These are phyloP conservation scores for Knoxdaviesia proteae DNA, from an alignment of 2,329 filamentous ascomycete species.

Conservation along the genomic window DNA sequence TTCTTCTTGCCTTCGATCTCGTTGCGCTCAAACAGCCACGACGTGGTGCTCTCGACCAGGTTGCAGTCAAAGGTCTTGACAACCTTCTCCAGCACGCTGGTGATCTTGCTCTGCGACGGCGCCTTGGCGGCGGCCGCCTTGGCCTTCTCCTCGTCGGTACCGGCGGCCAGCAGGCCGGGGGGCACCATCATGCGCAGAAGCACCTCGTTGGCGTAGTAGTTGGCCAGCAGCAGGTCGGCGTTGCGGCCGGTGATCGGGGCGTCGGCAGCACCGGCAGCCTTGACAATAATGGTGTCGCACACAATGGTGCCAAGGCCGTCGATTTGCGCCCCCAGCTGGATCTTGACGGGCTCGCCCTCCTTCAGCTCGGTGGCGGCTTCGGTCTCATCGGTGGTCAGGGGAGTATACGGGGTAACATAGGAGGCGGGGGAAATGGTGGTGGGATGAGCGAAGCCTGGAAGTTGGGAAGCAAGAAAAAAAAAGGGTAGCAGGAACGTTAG, in stretches of 20 bases:
- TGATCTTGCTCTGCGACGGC: constrained; percentile 72
- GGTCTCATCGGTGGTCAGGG: constrained; percentile 64
- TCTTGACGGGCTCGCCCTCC: constrained; percentile 77
- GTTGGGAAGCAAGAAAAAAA: no score
- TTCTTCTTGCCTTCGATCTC: constrained; percentile 97
- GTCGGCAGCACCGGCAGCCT: constrained; percentile 34
- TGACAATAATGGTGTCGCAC: constrained; percentile 73
- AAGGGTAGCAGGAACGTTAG: no score
- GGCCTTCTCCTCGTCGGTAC: constrained; percentile 86
- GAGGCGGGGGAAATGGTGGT: constrained; percentile 87
- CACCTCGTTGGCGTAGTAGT: constrained; percentile 88
- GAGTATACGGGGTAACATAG: constrained; percentile 92
- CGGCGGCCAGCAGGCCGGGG: constrained; percentile 62
- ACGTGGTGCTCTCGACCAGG: constrained; percentile 93
- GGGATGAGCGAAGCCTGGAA: constrained; percentile 66
- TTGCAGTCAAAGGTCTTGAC: constrained; percentile 79
- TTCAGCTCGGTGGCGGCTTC: constrained; percentile 68
- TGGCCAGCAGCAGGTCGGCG: constrained; percentile 78
- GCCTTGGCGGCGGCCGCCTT: constrained; percentile 70
- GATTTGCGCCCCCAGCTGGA: constrained; percentile 97
- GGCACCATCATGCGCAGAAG: constrained; percentile 80
- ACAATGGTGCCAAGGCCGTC: constrained; percentile 93
- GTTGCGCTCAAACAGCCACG: constrained; percentile 89
- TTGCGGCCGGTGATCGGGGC: constrained; percentile 52
- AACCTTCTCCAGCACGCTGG: constrained; percentile 71